Evolutionary conservation across 2,329 filamentous ascomycete species (phyloP), one percentile per base, ranked within the genome.

Genomic region (Penicillium corylophilum): DNA sequence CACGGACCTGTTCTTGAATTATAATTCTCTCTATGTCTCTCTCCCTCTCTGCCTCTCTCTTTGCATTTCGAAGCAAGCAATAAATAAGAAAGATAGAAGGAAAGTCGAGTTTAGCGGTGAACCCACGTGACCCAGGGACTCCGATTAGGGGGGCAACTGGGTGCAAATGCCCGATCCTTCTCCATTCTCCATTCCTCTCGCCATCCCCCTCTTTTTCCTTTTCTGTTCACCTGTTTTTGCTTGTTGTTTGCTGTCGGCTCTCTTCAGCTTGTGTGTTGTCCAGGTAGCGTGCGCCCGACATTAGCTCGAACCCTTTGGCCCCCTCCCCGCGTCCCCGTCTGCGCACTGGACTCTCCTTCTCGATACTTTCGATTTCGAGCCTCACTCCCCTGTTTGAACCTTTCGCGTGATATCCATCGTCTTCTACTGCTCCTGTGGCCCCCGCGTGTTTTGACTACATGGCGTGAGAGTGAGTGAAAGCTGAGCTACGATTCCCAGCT

Each of bases 101-200:
- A 45, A 20, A 31, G 33, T 41, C 31, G 46, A 23, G 24, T 39
- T 20, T 16, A 36, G 41, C 41, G 44, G 40, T 52, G 50, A 26
- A 31, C 42, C 33, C 55, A 57, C 55, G 55, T 57, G 55, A 57
- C 49, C 24, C 36, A 40, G 47, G 43, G 33, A 45, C 50, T 15
- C 23, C 23, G 23, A 41, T 41, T 41, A 55, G 59, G 61, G 64
- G 58, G 63, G 64, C 55, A 60, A 63, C 35, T 38, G 35, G 18
- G 35, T 38, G 35, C 63, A 66, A 60, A 58, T 65, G 55, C 59
- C 59, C 54, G 49, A 66, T 56, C 53, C 59, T 46, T 39, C 59
- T 63, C 57, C 54, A 63, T 38, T 55, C 59, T 58, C 54, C 58
- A 65, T 50, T 54, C 53, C 61, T 45, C 45, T 59, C 51, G 44